Conservation (phyloP, 2,329 filamentous ascomycete species). For the Mariannaea sp. region DNA sequence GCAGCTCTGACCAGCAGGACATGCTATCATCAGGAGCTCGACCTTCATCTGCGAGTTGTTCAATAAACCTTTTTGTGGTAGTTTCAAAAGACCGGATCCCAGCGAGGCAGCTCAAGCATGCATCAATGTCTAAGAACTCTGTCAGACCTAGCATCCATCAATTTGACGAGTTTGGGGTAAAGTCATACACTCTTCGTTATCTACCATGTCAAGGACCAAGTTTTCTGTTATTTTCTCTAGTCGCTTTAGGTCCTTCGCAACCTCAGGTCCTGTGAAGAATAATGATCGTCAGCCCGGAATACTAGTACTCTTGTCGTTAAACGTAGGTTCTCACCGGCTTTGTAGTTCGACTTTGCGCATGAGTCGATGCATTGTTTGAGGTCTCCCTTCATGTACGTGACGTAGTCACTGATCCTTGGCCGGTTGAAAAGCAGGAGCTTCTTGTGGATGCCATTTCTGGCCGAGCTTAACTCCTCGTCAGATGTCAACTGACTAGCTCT, state of each 20-base stretch:
- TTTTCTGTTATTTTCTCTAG: neutral
- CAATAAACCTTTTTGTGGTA: conserved; percentile 10
- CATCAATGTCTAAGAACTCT: conserved; percentile 10
- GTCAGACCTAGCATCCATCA: neutral
- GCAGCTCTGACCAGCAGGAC: conserved; percentile 38
- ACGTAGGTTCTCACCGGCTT: neutral
- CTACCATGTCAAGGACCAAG: neutral
- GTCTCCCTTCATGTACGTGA: conserved; percentile 11
- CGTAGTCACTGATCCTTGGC: conserved; percentile 23
- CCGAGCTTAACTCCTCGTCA: rapidly evolving
- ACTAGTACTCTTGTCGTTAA: neutral
- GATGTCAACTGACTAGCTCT: neutral
- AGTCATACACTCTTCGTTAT: neutral
- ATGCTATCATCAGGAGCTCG: conserved; percentile 28
- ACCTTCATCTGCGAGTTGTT: conserved; percentile 12
- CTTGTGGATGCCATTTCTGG: conserved; percentile 1
- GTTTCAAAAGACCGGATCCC: conserved; percentile 17
- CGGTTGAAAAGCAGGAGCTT: conserved; percentile 33
- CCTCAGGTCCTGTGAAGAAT: neutral
- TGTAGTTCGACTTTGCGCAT: neutral
- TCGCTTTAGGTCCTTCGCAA: neutral
- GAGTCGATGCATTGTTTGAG: conserved; percentile 21
- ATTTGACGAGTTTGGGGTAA: too few species aligned
- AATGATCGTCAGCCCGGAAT: neutral
- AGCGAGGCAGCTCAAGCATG: neutral